Evolutionary conservation across 225 moss, liverwort and hornwort genomes (phyloP).

Genomic region (Physcomitrellopsis africana): DNA sequence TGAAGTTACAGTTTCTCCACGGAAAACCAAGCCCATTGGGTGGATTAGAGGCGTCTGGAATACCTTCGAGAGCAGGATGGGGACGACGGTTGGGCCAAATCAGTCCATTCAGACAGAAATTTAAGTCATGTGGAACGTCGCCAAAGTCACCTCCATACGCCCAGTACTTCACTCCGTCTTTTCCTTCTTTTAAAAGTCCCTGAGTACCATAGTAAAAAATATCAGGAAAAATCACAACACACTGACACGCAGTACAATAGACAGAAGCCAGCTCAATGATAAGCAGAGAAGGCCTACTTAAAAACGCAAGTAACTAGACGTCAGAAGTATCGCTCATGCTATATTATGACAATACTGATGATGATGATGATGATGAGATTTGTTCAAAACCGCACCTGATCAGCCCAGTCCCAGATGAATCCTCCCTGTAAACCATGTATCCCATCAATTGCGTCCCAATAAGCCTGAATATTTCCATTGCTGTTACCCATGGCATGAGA

Average conservation of each 20-base stretch:
- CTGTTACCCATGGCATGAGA: slow-evolving; percentile 99
- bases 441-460: slow-evolving; percentile 84
- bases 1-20: background rate
- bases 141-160: slow-evolving; percentile 99
- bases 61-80: slow-evolving; percentile 95
- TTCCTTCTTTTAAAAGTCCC: slow-evolving; percentile 86
- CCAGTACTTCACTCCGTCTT: slow-evolving; percentile 80
- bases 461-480: slow-evolving; percentile 87
- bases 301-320: slow-evolving; percentile 2
- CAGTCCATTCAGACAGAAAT: slow-evolving; percentile 95
- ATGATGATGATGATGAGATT: background rate
- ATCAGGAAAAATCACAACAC: slow-evolving; percentile 25
- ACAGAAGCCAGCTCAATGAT: slow-evolving; percentile 20
- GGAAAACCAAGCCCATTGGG: background rate
- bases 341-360: background rate
- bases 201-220: slow-evolving; percentile 30
- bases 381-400: slow-evolving; percentile 60
- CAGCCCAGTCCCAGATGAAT: slow-evolving; percentile 99
- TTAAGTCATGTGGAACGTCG: slow-evolving; percentile 89
- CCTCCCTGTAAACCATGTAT: slow-evolving; percentile 96
- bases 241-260: background rate
- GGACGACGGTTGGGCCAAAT: slow-evolving; percentile 89
- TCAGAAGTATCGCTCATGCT: background rate
- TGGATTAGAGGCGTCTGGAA: background rate
- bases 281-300: slow-evolving; percentile 6